Evolutionary conservation across 305 asterid genomes (phyloP).

Genomic region (Fraxinus angustifolia): DNA sequence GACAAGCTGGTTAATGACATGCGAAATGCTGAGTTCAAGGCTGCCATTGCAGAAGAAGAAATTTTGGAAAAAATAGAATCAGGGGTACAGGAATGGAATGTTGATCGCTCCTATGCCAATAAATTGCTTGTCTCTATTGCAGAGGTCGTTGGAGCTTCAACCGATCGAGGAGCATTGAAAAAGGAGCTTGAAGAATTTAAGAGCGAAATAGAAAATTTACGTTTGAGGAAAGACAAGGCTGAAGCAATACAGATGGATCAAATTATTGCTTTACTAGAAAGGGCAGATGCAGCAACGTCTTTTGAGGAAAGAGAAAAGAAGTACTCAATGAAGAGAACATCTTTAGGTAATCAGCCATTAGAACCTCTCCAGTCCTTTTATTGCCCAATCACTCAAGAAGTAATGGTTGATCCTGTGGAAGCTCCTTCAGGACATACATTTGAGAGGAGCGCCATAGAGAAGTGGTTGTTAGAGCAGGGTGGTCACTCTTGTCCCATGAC

Average conservation of each 20-base stretch:
- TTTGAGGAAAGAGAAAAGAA: conserved; percentile 50
- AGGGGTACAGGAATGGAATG: conserved; percentile 52
- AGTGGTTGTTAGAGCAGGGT: conserved; percentile 48
- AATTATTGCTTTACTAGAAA: conserved; percentile 54
- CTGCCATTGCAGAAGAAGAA: conserved; percentile 51
- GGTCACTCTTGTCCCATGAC: conserved; percentile 48
- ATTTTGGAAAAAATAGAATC: conserved; percentile 52
- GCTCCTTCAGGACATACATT: conserved; percentile 61
- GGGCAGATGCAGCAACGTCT: conserved; percentile 53
- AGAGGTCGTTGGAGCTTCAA: conserved; percentile 52
- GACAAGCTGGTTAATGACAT: conserved; percentile 33
- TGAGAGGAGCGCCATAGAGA: conserved; percentile 60
- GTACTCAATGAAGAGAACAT: conserved; percentile 43
- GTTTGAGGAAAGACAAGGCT: conserved; percentile 50
- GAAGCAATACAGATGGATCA: conserved; percentile 73
- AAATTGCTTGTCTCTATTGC: conserved; percentile 53
- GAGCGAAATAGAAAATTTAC: conserved; percentile 46
- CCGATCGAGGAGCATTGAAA: conserved; percentile 41
- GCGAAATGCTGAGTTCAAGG: conserved; percentile 47
- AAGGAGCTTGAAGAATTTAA: conserved; percentile 58
- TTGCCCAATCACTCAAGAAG: conserved; percentile 60
- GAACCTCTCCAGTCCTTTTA: conserved; percentile 54
- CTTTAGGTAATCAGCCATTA: conserved; percentile 50
- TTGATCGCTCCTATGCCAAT: conserved; percentile 57
- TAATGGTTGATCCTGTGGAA: conserved; percentile 68